Conservation (phyloP, 164 flowering plant genomes). For the Magnolia changhungtana region DNA sequence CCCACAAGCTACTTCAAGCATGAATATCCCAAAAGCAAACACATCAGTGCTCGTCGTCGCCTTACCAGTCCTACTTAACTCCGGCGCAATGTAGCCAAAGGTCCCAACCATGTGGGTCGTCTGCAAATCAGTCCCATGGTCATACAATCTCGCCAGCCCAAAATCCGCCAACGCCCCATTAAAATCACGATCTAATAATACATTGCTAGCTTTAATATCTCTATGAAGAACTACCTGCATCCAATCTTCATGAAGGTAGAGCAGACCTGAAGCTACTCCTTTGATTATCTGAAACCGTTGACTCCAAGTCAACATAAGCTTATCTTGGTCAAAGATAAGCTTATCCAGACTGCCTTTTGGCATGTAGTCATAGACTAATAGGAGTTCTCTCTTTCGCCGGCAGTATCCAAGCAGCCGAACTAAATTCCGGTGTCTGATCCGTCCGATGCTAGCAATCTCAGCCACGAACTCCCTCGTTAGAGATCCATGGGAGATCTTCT, state of each 20-base stretch:
- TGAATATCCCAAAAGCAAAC: slow-evolving; percentile 17
- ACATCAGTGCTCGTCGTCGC: slow-evolving; percentile 19
- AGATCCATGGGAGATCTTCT: slow-evolving; percentile 26
- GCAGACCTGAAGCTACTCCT: slow-evolving; percentile 19
- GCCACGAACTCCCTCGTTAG: slow-evolving; percentile 22
- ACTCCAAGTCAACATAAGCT: slow-evolving; percentile 10
- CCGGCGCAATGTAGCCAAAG: slow-evolving; percentile 20
- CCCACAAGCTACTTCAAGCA: slow-evolving; percentile 25
- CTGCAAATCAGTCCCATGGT: slow-evolving; percentile 16
- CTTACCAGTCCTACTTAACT: slow-evolving; percentile 18
- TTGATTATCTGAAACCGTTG: slow-evolving; percentile 22
- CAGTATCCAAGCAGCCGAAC: slow-evolving; percentile 20
- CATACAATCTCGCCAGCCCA: slow-evolving; percentile 20
- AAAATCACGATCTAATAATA: slow-evolving; percentile 13
- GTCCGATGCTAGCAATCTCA: slow-evolving; percentile 25
- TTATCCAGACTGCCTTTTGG: slow-evolving; percentile 19
- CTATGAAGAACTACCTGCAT: slow-evolving; percentile 18
- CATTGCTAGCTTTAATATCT: slow-evolving; percentile 25
- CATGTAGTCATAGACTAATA: slow-evolving; percentile 25
- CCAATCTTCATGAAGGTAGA: slow-evolving; percentile 22
- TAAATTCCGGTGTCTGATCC: slow-evolving; percentile 19
- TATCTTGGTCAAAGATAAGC: slow-evolving; percentile 4
- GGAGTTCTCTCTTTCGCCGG: slow-evolving; percentile 21
- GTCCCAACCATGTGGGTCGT: slow-evolving; percentile 23
- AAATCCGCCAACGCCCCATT: slow-evolving; percentile 22